Evolutionary conservation across 2,329 filamentous ascomycete species (phyloP).

Genomic region (Colletotrichum sp.): DNA sequence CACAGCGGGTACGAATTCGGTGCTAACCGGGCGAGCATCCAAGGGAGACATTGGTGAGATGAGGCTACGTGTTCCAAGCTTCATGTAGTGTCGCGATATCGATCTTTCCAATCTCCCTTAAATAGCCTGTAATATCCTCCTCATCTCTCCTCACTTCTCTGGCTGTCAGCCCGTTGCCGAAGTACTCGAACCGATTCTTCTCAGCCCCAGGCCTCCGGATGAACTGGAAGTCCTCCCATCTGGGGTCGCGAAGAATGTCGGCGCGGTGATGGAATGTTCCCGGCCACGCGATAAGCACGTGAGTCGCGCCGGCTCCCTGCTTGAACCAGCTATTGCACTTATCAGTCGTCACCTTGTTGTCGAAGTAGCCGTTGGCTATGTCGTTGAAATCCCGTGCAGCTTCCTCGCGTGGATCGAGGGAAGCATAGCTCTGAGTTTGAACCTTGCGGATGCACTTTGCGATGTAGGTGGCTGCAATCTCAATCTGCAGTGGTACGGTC

Average conservation of each 20-base stretch:
- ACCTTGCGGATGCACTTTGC: not conserved
- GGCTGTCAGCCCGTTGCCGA: not conserved
- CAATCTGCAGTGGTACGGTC: not conserved
- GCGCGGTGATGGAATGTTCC: constrained; percentile 17
- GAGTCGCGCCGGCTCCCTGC: not conserved
- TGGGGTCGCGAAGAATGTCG: not conserved
- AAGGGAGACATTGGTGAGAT: not conserved
- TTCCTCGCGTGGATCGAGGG: not conserved
- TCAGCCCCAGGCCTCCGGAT: not conserved
- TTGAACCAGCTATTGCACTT: constrained; percentile 24
- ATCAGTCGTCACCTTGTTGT: constrained; percentile 8
- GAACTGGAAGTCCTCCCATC: constrained; percentile 22
- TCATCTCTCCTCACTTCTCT: not conserved
- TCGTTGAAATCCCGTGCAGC: not conserved
- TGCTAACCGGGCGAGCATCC: not conserved
- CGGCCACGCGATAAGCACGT: constrained; percentile 20
- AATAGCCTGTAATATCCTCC: not conserved
- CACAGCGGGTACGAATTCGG: not conserved
- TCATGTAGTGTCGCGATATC: not conserved
- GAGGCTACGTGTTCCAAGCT: not conserved
- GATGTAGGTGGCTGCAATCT: not conserved
- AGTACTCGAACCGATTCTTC: not conserved
- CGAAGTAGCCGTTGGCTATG: not conserved
- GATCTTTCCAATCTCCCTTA: not conserved
- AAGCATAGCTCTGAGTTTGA: not conserved